phyloP scores from a whole-genome alignment of 768 basidiomycete species.

The Boletales sp. region DNA sequence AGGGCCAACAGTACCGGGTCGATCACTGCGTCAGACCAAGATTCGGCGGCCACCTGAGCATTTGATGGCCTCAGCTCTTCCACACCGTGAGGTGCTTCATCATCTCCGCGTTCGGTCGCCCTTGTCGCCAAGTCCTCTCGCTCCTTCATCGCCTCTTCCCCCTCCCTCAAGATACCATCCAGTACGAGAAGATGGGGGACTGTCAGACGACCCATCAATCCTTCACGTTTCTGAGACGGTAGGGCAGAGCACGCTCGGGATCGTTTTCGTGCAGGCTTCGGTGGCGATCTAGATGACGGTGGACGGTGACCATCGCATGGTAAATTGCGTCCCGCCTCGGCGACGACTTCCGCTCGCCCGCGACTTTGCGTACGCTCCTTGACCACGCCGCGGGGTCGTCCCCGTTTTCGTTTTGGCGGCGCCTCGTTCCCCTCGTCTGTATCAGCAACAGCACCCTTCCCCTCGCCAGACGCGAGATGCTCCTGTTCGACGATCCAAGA shows the following conservation, averaged over 20 bases:
- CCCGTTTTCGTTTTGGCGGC: conserved; percentile 11
- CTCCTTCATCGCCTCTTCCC: conserved; percentile 18
- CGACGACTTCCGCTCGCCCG: neutral
- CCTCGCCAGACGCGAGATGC: neutral
- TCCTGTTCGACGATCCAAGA: conserved; percentile 17
- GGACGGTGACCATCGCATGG: neutral
- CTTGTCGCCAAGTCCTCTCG: conserved; percentile 7
- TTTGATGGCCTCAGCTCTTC: too few relatives aligned
- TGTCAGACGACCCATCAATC: conserved; percentile 29
- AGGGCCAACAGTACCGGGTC: conserved; percentile 30
- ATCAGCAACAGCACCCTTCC: neutral
- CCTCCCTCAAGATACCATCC: conserved; percentile 34
- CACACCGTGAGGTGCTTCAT: neutral
- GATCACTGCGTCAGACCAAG: conserved; percentile 19
- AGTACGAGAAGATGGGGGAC: conserved; percentile 30
- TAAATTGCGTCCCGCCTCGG: neutral
- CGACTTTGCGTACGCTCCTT: conserved; percentile 2
- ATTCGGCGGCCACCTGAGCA: too few relatives aligned
- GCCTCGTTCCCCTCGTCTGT: neutral
- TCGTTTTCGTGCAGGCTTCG: neutral
- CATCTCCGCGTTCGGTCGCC: conserved; percentile 1
- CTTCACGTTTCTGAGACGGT: conserved; percentile 16
- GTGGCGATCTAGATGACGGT: neutral
- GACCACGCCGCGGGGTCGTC: conserved; percentile 1
- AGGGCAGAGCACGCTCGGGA: neutral